These are phyloP conservation scores for Fusarium guadeloupense DNA, from an alignment of 2,329 filamentous ascomycete species.

Conservation along the genomic window DNA sequence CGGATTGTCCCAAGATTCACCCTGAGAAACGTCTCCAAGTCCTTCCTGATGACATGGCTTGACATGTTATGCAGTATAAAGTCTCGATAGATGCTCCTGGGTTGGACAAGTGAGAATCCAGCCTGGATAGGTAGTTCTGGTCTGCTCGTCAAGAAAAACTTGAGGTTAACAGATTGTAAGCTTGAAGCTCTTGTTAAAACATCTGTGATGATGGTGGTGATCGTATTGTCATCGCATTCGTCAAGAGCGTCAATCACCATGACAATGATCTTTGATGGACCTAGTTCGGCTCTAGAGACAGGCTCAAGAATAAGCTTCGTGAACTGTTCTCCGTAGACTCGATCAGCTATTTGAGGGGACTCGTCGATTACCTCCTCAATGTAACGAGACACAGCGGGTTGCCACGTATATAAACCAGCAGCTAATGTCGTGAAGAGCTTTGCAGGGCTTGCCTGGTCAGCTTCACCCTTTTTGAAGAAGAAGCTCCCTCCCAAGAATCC, in stretches of 20 bases:
- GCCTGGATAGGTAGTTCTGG: slow-evolving; percentile 51
- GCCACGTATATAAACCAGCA: slow-evolving; percentile 42
- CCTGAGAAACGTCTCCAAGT: too few relatives aligned
- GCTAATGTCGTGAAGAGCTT: slow-evolving; percentile 54
- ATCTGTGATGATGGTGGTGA: too few relatives aligned
- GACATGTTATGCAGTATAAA: slow-evolving; percentile 27
- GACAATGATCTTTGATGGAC: slow-evolving; percentile 1
- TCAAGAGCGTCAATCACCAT: slow-evolving; percentile 50
- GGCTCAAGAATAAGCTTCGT: slow-evolving; percentile 50
- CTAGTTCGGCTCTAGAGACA: slow-evolving; percentile 18
- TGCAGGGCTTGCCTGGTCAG: slow-evolving; percentile 48
- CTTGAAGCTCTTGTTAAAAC: slow-evolving; percentile 21
- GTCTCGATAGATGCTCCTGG: neutral
- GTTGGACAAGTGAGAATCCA: slow-evolving; percentile 42
- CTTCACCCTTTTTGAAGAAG: slow-evolving; percentile 49
- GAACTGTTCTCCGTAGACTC: slow-evolving; percentile 51
- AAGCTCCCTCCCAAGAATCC: slow-evolving; percentile 14
- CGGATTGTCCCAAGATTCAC: too few relatives aligned
- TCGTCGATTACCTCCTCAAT: slow-evolving; percentile 46
- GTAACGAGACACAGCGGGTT: slow-evolving; percentile 42
- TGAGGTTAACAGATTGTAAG: slow-evolving; percentile 41
- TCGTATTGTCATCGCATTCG: slow-evolving; percentile 38
- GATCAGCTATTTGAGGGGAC: slow-evolving; percentile 44
- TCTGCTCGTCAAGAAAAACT: slow-evolving; percentile 53
- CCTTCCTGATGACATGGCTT: slow-evolving; percentile 29